Evolutionary conservation across 176 grass and related monocot genomes (phyloP).

Genomic region (Oryza meyeriana): DNA sequence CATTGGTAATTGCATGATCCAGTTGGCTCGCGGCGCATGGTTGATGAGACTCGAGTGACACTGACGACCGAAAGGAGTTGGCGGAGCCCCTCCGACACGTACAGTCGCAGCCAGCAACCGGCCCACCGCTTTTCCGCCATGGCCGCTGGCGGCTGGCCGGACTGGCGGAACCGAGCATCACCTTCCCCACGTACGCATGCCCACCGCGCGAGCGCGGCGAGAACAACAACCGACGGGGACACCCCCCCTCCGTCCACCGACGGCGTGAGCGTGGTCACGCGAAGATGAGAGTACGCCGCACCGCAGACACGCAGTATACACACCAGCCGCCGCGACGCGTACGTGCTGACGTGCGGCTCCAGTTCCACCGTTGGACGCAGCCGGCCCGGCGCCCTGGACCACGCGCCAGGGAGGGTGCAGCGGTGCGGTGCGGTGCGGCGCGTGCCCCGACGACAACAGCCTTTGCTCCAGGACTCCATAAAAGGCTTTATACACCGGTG

Average conservation of each 20-base stretch:
- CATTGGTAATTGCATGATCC: neutral
- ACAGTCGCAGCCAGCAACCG: neutral
- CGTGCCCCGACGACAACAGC: neutral
- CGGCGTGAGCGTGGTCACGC: neutral
- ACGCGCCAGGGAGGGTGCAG: neutral
- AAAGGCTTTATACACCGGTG: neutral
- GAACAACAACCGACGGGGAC: neutral
- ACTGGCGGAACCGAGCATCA: neutral
- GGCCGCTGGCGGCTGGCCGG: neutral
- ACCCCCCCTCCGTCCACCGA: neutral
- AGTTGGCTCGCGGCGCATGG: neutral
- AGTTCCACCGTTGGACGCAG: neutral
- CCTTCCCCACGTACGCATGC: neutral
- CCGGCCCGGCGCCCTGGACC: neutral
- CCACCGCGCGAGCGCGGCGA: neutral
- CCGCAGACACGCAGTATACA: neutral
- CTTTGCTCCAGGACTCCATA: neutral
- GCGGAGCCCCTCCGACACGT: neutral
- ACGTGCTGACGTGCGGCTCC: too few species aligned
- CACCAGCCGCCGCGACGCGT: too few species aligned
- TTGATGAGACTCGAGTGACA: neutral
- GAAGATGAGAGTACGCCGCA: neutral
- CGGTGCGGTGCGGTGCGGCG: too few species aligned
- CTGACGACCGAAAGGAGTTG: neutral
- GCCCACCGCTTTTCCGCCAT: neutral